A percentile compares a stretch with the other conserved stretches of the same genome.
Conservation (phyloP, 192 early-diverging fungal species). For the Bifiguratus adelaidae region DNA sequence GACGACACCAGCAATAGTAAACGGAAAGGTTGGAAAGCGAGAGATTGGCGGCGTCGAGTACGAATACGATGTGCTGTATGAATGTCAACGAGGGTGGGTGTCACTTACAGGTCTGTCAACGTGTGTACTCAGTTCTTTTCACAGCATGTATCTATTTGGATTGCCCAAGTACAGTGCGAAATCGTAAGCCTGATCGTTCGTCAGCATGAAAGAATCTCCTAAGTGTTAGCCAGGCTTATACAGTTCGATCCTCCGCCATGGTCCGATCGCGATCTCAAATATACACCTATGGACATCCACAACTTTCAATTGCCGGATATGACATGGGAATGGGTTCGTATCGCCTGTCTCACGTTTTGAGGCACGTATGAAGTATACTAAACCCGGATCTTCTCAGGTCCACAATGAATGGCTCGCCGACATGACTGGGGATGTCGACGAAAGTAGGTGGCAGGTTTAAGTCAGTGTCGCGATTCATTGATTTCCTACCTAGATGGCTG, state of each 20-base stretch:
- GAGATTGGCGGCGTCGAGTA: too few relatives aligned
- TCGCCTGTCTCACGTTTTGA: not conserved
- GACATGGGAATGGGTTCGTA: conserved; percentile 41
- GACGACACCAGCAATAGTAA: not conserved
- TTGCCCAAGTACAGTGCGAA: conserved; percentile 39
- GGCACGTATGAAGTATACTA: not conserved
- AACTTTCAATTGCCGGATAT: conserved; percentile 36
- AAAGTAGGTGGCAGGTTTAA: conserved; percentile 10
- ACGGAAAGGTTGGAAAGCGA: not conserved
- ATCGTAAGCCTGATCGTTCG: conserved; percentile 5
- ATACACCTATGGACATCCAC: conserved; percentile 31
- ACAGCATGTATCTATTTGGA: conserved; percentile 14
- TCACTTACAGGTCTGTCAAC: not conserved
- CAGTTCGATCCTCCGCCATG: conserved; percentile 43
- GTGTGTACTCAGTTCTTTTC: not conserved
- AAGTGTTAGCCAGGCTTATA: conserved; percentile 12
- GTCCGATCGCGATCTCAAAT: conserved; percentile 29
- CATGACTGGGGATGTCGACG: conserved; percentile 50
- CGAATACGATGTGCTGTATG: conserved; percentile 24
- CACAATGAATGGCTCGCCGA: conserved; percentile 45
- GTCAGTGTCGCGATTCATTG: not conserved
- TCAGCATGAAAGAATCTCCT: not conserved
- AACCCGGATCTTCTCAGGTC: conserved; percentile 1
- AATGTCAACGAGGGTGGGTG: conserved; percentile 30
- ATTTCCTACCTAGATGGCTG: conserved; percentile 22